Base-by-base conservation (phyloP, 192 early-diverging fungal species). In the Rhizophagus clarus region DNA sequence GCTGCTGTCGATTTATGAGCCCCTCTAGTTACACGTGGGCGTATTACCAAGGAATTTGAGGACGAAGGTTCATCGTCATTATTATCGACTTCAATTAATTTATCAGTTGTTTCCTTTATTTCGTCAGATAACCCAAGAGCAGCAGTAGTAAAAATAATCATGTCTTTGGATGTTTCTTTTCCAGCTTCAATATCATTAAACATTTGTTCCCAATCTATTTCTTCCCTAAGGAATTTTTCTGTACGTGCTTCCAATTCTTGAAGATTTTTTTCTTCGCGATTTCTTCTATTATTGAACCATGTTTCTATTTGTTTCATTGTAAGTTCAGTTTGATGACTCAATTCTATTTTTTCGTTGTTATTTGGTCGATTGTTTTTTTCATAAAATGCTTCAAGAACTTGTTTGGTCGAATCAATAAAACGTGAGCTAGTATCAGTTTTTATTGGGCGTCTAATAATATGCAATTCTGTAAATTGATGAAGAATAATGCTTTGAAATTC, bases 241-340 rank as follows among this genome's bases (percentile, higher is more conserved):
- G 42, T 67, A 4, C 24, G 8, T 67, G 32, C 28, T 10, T 67
- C 63, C 0, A 71, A 31, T 40, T 20, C 24, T 12, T 34, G 24
- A 42, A 32, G 5, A 24, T 67, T 37, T 42, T 49, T 66, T 32
- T 26, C n/a, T 14, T 61, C 24, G 47, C 75, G 75, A 77, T 28
- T 77, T 29, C 75, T 77, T 77, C 42, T 56, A 22, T 77, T 77
- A 64, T 77, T 77, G 37, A 77, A 77, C 75, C 75, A 77, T 32
- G 75, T 77, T 11, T 77, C 75, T 11, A 77, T 47, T 67, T 77
- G 75, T 22, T 66, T 67, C 6, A 77, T 22, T 5, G 75, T 47
- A n/a, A 77, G 22, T 9, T 62, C 75, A 6, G 75, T 66, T 42
- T 20, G 8, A 15, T 40, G n/a, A 47, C 61, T 49, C 20, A 77